Evolutionary conservation across 192 early-diverging fungal genomes (phyloP), one percentile per base, ranked within the genome.

Genomic region (Fimicolochytrium jonesii): DNA sequence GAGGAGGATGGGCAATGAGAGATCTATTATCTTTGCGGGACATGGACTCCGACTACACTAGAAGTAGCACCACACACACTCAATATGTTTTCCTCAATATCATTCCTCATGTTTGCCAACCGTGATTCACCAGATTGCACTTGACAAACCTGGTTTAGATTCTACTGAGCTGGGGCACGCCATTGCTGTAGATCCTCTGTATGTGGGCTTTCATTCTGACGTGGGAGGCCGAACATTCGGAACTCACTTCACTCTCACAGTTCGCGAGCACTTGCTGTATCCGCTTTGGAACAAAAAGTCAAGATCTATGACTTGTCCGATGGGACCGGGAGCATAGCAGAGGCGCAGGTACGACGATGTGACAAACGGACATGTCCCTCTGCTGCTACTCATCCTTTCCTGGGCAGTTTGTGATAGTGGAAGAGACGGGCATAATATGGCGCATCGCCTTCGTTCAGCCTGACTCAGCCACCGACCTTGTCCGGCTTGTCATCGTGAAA

Each of bases 111-210:
- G n/a, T n/a, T n/a, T n/a, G n/a, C n/a, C n/a, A n/a, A n/a, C n/a
- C n/a, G n/a, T n/a, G n/a, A n/a, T n/a, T n/a, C n/a, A 9, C 22
- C 36, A 74, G 73, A 45, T 73, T 23, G 34, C 34, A 29, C 52
- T 73, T 22, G 58, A 48, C 3, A 36, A 61, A 17, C 56, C 67
- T 17, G 72, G 72, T 35, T 29, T 70, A 4, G 44, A 56, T 28
- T 66, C 54, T 55, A 48, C n/a, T 35, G 46, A 55, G 11, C 47
- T 62, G 17, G 74, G 68, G 1, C 60, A 59, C 25, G 43, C 37
- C 5, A 20, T 75, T 18, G 61, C 74, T 18, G 74, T 75, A 1
- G 74, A 75, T 68, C 68, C 65, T 22, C 36, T 56, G 73, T 74
- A 37, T 41, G 56, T 13, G 28, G 20, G 6, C 11, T 1, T 13